Conservation (phyloP, 148 eudicot genomes). For the Pharnaceum exiguum region DNA sequence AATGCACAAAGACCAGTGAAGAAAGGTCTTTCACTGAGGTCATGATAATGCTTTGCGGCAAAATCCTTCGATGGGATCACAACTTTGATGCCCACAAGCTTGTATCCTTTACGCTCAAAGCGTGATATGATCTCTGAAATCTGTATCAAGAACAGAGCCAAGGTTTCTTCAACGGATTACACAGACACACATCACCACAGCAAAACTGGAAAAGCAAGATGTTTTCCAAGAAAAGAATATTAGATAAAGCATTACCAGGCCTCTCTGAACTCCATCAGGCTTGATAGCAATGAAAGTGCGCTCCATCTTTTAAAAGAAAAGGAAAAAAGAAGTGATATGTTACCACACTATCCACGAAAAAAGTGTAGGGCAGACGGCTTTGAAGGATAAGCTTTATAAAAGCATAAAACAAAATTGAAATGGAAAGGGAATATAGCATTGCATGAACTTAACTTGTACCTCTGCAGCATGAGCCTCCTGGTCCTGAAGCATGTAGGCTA, state of each 20-base stretch:
- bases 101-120: constrained; percentile 91
- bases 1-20: constrained; percentile 87
- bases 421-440: not conserved
- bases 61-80: constrained; percentile 80
- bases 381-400: not conserved
- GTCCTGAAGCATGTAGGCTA: constrained; percentile 89
- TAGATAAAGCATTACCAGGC: constrained; percentile 46
- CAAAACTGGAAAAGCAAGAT: not conserved
- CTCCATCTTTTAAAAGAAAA: constrained; percentile 87
- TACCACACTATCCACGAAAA: not conserved
- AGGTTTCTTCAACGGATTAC: not conserved
- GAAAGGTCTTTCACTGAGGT: constrained; percentile 93
- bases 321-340: not conserved
- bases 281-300: constrained; percentile 98
- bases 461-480: constrained; percentile 85
- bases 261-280: constrained; percentile 99
- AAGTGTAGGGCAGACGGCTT: not conserved
- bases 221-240: not conserved
- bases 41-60: constrained; percentile 91
- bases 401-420: not conserved
- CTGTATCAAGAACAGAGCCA: constrained; percentile 26
- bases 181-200: not conserved
- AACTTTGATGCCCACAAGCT: constrained; percentile 87
- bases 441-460: constrained; percentile 33
- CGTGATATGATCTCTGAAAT: constrained; percentile 89